Evolutionary conservation across 495 filamentous ascomycete genomes (phyloP).

Genomic region (Hyaloscypha hepaticicola): DNA sequence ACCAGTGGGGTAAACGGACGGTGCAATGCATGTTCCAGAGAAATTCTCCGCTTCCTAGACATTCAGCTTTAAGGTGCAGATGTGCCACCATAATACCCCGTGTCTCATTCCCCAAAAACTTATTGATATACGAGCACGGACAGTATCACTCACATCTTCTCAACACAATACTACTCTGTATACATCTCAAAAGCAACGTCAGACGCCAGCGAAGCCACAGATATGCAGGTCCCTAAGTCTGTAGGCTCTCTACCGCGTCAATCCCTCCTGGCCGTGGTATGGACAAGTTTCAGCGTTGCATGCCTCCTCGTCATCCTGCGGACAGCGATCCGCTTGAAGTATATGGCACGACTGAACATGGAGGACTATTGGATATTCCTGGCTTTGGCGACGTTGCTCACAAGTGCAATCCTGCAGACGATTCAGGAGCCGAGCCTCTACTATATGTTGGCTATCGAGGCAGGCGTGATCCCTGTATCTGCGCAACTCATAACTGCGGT

Average conservation of each 20-base stretch:
- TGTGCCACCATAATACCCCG: conserved; percentile 4
- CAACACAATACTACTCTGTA: background rate
- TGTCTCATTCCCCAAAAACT: conserved; percentile 5
- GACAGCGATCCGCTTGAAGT: conserved; percentile 38
- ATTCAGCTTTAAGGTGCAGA: conserved; percentile 12
- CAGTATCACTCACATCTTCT: conserved; percentile 7
- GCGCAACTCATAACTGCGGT: conserved; percentile 28
- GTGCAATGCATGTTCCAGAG: conserved; percentile 15
- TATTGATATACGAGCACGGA: background rate
- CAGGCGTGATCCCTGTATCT: conserved; percentile 33
- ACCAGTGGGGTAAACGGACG: conserved; percentile 5
- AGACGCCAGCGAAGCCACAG: conserved; percentile 8
- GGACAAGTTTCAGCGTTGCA: conserved; percentile 39
- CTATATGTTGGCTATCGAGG: conserved; percentile 35
- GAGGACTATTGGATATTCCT: conserved; percentile 48
- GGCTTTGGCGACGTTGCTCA: conserved; percentile 37
- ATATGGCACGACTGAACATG: conserved; percentile 31
- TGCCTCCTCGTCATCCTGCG: conserved; percentile 41
- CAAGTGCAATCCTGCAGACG: conserved; percentile 44
- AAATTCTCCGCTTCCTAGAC: conserved; percentile 25
- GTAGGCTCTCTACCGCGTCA: conserved; percentile 30
- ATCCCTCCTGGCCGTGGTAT: conserved; percentile 36
- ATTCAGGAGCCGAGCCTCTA: conserved; percentile 45
- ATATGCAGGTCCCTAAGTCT: conserved; percentile 19
- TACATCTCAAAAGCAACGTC: conserved; percentile 8